Evolutionary conservation across 2,329 filamentous ascomycete genomes (phyloP).

Genomic region (Fusarium pseudoanthophilum): DNA sequence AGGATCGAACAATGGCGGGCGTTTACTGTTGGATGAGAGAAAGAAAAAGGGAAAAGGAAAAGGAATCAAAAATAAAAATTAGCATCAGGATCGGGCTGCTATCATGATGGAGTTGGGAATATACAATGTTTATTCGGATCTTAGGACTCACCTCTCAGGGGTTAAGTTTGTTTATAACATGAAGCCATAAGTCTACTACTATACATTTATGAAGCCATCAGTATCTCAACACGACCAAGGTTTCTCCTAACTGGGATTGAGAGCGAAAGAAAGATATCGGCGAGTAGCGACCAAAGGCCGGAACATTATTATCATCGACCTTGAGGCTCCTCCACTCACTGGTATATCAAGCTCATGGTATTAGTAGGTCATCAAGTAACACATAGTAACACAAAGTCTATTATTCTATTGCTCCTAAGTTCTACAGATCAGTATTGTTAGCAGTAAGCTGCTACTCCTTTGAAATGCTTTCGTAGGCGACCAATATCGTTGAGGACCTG

Average conservation of each 20-base stretch:
- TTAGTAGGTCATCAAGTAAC: not conserved
- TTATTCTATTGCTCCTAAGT: not conserved
- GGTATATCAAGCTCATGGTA: not conserved
- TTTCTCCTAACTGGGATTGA: not conserved
- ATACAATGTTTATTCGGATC: not conserved
- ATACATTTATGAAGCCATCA: not conserved
- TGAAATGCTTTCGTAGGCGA: accelerated
- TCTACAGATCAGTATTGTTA: not conserved
- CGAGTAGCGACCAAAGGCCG: not conserved
- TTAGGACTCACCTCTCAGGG: not conserved
- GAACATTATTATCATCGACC: not conserved
- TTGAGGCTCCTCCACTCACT: not conserved
- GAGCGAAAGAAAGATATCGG: not conserved
- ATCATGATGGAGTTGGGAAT: slow-evolving; percentile 7
- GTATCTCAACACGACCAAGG: not conserved
- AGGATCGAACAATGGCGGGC: slow-evolving; percentile 26
- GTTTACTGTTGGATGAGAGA: slow-evolving; percentile 23
- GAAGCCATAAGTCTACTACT: not conserved
- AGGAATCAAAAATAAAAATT: slow-evolving; percentile 19
- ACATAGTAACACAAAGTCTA: not conserved
- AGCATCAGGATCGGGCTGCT: slow-evolving; percentile 9
- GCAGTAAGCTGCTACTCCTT: not conserved
- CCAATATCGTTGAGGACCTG: not conserved
- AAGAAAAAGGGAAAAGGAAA: not conserved
- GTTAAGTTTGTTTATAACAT: not conserved